Evolutionary conservation across 805 yeast genomes (phyloP).

Genomic region (Schwanniomyces vanrijiae): DNA sequence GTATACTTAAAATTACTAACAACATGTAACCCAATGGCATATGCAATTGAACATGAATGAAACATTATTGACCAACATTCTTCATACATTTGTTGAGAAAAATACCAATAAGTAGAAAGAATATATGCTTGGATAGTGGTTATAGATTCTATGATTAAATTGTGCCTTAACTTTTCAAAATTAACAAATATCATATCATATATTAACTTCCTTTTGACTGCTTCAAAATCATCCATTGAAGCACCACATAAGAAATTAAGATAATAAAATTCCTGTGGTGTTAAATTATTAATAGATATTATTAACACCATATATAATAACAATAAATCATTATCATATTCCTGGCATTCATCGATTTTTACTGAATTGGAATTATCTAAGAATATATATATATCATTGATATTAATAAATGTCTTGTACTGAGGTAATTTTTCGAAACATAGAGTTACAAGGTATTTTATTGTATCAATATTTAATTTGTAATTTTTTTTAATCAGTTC

Average conservation of each 20-base stretch:
- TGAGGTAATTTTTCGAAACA: slow-evolving; percentile 42
- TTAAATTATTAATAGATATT: slow-evolving; percentile 35
- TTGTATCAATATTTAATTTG: slow-evolving; percentile 28
- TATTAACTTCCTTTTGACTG: slow-evolving; percentile 15
- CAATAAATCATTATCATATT: slow-evolving; percentile 48
- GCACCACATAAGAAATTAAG: slow-evolving; percentile 15
- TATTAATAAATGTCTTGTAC: slow-evolving; percentile 41
- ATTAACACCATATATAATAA: slow-evolving; percentile 45
- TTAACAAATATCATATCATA: slow-evolving; percentile 33
- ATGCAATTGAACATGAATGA: slow-evolving; percentile 49
- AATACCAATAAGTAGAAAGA: slow-evolving; percentile 51
- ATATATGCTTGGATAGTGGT: slow-evolving; percentile 50
- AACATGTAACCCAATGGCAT: slow-evolving; percentile 53
- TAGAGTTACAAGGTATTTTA: slow-evolving; percentile 35
- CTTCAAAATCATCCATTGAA: slow-evolving; percentile 18
- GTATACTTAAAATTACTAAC: slow-evolving; percentile 26
- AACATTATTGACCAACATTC: slow-evolving; percentile 54
- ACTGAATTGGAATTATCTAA: slow-evolving; percentile 32
- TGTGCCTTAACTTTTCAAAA: slow-evolving; percentile 46
- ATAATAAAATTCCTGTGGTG: slow-evolving; percentile 27
- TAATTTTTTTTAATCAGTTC: slow-evolving; percentile 13
- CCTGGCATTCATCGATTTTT: slow-evolving; percentile 42
- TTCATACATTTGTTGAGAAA: slow-evolving; percentile 49
- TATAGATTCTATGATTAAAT: slow-evolving; percentile 47
- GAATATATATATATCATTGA: slow-evolving; percentile 32